Conservation (phyloP, 108 stramenopile species). For the Cyclotella sp. region DNA sequence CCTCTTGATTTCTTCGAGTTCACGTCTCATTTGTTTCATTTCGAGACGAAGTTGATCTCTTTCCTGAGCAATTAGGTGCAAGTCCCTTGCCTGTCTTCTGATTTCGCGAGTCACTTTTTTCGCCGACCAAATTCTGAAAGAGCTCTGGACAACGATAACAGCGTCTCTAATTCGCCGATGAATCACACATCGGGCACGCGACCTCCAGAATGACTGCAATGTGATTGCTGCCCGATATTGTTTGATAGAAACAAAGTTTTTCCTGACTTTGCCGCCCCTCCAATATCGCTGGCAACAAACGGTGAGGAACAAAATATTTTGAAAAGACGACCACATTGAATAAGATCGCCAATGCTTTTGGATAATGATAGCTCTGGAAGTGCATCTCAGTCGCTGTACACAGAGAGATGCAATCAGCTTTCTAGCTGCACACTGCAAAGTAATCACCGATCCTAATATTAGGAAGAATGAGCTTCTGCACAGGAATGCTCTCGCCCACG, state of each 20-base stretch:
- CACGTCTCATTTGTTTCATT: slow-evolving; percentile 54
- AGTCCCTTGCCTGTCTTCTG: slow-evolving; percentile 61
- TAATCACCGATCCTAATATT: slow-evolving; percentile 43
- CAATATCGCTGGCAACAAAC: slow-evolving; percentile 66
- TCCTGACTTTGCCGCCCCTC: slow-evolving; percentile 41
- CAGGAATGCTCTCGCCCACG: slow-evolving; percentile 30
- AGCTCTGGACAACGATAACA: slow-evolving; percentile 53
- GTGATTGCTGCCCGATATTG: slow-evolving; percentile 47
- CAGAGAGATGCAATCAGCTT: slow-evolving; percentile 36
- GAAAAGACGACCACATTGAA: slow-evolving; percentile 39
- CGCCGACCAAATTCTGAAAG: slow-evolving; percentile 48
- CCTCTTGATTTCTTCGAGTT: slow-evolving; percentile 29
- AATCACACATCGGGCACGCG: slow-evolving; percentile 30
- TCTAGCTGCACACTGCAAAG: slow-evolving; percentile 47
- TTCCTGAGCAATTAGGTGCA: slow-evolving; percentile 56
- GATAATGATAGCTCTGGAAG: slow-evolving; percentile 24
- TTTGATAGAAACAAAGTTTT: slow-evolving; percentile 21
- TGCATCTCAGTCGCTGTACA: slow-evolving; percentile 35
- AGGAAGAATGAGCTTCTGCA: slow-evolving; percentile 37
- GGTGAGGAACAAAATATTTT: slow-evolving; percentile 51
- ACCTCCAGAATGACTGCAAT: slow-evolving; percentile 64
- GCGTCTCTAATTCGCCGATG: slow-evolving; percentile 28
- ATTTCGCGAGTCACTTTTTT: slow-evolving; percentile 38
- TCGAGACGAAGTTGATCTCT: slow-evolving; percentile 66
- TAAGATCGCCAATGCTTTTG: slow-evolving; percentile 47